These are phyloP conservation scores for Pezicula radicicola DNA, from an alignment of 2,329 filamentous ascomycete species.

Conservation along the genomic window DNA sequence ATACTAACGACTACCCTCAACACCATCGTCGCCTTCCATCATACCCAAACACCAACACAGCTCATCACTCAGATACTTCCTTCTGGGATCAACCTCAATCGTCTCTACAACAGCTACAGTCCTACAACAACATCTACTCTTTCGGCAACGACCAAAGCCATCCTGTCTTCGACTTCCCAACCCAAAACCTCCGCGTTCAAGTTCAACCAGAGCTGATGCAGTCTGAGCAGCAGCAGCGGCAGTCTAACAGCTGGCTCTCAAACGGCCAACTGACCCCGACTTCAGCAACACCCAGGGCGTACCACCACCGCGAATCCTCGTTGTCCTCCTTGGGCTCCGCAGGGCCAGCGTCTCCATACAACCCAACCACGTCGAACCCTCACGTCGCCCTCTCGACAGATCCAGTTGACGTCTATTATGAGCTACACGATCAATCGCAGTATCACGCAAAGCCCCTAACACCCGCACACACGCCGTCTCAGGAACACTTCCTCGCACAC, in stretches of 20 bases:
- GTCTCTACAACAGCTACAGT: background rate
- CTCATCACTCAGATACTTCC: no score
- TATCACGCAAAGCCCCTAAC: slow-evolving; percentile 29
- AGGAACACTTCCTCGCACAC: slow-evolving; percentile 25
- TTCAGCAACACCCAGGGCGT: slow-evolving; percentile 21
- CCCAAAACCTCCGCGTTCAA: slow-evolving; percentile 15
- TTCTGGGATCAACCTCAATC: no score
- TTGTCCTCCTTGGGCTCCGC: slow-evolving; percentile 58
- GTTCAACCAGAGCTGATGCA: slow-evolving; percentile 22
- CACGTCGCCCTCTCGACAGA: slow-evolving; percentile 39
- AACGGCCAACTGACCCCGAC: slow-evolving; percentile 30
- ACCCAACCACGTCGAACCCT: slow-evolving; percentile 52
- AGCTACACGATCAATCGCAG: slow-evolving; percentile 27
- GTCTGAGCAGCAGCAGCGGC: slow-evolving; percentile 15
- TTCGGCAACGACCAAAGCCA: slow-evolving; percentile 18
- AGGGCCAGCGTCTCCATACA: slow-evolving; percentile 58
- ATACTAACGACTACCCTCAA: no score
- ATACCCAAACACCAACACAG: no score
- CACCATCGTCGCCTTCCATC: no score
- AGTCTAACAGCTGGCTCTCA: slow-evolving; percentile 21
- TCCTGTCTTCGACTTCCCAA: slow-evolving; percentile 20
- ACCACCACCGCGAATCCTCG: slow-evolving; percentile 58
- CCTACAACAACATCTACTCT: slow-evolving; percentile 12
- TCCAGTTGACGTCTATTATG: slow-evolving; percentile 40
- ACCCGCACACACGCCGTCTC: slow-evolving; percentile 28